Conservation (phyloP, 371 early-diverging fungal species). For the Chytridiales sp. region DNA sequence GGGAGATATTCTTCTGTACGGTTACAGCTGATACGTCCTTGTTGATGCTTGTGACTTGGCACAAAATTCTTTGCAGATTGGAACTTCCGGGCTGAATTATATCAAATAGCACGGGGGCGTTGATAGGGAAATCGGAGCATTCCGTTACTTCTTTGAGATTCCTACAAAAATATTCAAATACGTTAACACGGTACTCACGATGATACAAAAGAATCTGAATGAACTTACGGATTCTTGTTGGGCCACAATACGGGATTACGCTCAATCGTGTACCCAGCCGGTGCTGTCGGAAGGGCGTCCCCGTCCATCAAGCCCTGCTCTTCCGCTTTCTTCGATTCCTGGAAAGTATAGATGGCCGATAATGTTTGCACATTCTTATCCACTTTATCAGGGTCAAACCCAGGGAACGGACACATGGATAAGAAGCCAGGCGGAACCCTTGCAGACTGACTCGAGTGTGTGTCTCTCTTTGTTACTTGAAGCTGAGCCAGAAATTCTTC, state of each 20-base stretch:
- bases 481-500: conserved; percentile 12
- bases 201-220: neutral
- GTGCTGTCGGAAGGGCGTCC: conserved; percentile 5
- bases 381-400: conserved; percentile 48
- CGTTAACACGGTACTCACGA: neutral
- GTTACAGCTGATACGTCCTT: conserved; percentile 49
- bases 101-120: conserved; percentile 55
- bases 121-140: conserved; percentile 49
- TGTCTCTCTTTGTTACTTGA: neutral
- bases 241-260: conserved; percentile 49
- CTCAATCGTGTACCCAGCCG: conserved; percentile 36
- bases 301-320: neutral
- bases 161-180: conserved; percentile 13
- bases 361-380: conserved; percentile 29
- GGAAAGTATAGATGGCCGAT: conserved; percentile 44
- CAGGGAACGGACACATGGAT: conserved; percentile 44
- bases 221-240: conserved; percentile 38
- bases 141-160: conserved; percentile 24
- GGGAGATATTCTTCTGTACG: conserved; percentile 37
- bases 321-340: conserved; percentile 2
- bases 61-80: conserved; percentile 42
- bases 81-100: conserved; percentile 51
- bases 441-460: neutral
- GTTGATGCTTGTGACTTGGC: conserved; percentile 46
- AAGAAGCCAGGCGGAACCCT: conserved; percentile 43